Base-by-base conservation (phyloP, 2,329 filamentous ascomycete genomes). In the Hypoxylon sp. region DNA sequence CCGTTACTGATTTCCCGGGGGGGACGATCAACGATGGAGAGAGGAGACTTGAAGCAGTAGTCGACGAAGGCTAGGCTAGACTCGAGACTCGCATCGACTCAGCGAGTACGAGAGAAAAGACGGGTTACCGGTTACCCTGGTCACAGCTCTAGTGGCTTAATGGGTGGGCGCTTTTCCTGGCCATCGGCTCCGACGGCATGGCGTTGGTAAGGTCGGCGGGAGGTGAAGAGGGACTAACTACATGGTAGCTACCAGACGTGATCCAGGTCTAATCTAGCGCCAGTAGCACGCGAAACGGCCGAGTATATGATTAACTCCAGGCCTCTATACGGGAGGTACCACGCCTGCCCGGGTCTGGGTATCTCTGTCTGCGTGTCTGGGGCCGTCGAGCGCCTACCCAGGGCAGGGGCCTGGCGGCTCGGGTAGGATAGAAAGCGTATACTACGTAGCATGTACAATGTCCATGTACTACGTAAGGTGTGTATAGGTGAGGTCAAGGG, bases 161-260 rank as follows among this genome's bases (percentile, higher is more conserved):
- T n/a, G 29, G 29, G 27, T 29, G 27, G 26, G 35, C 26, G 20
- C 42, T 55, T 55, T 51, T 47, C 41, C 33, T 51, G 37, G 52
- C 13, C 47, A 56, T 66, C 67, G 67, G 68, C 66, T 65, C 63
- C 64, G 62, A 67, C 67, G 66, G 68, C 67, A 69, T 66, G 64
- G 57, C 60, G 58, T 63, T 64, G 54, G 31, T 35, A 35, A 35
- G 31, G 54, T 60, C n/a, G n/a, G n/a, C n/a, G n/a, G n/a, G n/a
- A n/a, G n/a, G n/a, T n/a, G n/a, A n/a, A n/a, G n/a, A n/a, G n/a
- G n/a, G n/a, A n/a, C n/a, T n/a, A n/a, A n/a, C n/a, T n/a, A n/a
- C n/a, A n/a, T n/a, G n/a, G n/a, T n/a, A n/a, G n/a, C n/a, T n/a
- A n/a, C n/a, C n/a, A n/a, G n/a, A n/a, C n/a, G n/a, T n/a, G n/a